Conservation (phyloP, 495 filamentous ascomycete species). For the Aspergillus asperescens region DNA sequence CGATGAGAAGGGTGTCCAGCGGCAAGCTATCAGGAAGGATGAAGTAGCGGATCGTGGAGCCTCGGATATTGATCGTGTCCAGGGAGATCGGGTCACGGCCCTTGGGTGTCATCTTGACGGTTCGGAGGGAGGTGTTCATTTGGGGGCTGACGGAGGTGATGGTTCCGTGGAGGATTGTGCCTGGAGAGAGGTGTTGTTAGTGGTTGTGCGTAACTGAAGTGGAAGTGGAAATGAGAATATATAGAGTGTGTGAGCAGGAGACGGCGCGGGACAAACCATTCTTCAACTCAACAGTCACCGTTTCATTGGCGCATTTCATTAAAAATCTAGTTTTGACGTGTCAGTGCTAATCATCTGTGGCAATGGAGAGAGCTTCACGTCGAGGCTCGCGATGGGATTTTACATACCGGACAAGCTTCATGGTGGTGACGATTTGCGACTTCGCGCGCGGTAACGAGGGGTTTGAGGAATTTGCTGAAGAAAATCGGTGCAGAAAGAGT, state of each 20-base stretch:
- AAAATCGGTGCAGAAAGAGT: background rate
- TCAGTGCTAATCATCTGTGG: background rate
- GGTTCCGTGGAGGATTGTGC: slow-evolving; percentile 91
- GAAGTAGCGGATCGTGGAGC: slow-evolving; percentile 86
- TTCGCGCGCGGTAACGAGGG: background rate
- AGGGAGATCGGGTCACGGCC: slow-evolving; percentile 79
- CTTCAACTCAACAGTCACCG: slow-evolving; percentile 94
- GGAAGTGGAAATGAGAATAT: background rate
- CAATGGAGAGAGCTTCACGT: background rate
- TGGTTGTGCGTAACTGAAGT: background rate
- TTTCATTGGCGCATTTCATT: slow-evolving; percentile 98
- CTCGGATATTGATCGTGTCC: slow-evolving; percentile 95
- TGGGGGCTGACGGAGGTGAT: slow-evolving; percentile 91
- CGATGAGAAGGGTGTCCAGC: slow-evolving; percentile 88
- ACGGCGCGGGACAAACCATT: slow-evolving; percentile 61
- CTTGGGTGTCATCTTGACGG: slow-evolving; percentile 89
- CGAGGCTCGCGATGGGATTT: background rate
- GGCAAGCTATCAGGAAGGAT: slow-evolving; percentile 93
- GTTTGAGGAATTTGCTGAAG: slow-evolving; percentile 25
- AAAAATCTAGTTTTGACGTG: slow-evolving; percentile 64
- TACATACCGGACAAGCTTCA: slow-evolving; percentile 98
- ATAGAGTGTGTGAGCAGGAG: background rate
- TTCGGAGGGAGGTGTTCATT: slow-evolving; percentile 93
- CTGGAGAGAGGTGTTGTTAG: slow-evolving; percentile 35
- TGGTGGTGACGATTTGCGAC: slow-evolving; percentile 41